Evolutionary conservation across 2,329 filamentous ascomycete species (phyloP).

Genomic region (Grosmannia huntii): DNA sequence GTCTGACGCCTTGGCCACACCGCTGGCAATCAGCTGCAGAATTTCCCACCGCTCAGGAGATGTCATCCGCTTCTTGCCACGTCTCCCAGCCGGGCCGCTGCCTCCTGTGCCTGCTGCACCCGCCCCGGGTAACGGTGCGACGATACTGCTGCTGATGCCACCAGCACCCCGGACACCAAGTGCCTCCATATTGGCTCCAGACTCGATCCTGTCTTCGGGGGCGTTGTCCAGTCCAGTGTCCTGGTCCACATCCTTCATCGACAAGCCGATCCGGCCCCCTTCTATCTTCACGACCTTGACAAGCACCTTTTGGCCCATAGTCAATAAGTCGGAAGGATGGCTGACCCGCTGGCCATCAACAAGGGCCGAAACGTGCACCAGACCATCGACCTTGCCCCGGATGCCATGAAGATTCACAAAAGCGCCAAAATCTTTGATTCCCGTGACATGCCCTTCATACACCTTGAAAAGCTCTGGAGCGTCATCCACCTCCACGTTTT

Average conservation of each 20-base stretch:
- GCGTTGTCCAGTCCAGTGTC: conserved; percentile 71
- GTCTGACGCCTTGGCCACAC: conserved; percentile 81
- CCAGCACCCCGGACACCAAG: conserved; percentile 54
- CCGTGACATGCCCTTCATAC: conserved; percentile 81
- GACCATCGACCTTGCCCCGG: conserved; percentile 75
- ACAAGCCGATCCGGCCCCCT: conserved; percentile 67
- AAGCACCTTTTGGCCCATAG: conserved; percentile 70
- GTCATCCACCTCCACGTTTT: conserved; percentile 67
- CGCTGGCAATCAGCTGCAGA: conserved; percentile 87
- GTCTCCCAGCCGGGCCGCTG: conserved; percentile 19
- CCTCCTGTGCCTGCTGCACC: neutral
- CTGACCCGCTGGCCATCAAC: conserved; percentile 75
- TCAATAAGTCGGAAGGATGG: conserved; percentile 78
- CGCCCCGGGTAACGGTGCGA: neutral
- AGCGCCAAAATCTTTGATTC: conserved; percentile 87
- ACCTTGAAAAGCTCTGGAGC: conserved; percentile 71
- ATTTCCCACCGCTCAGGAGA: conserved; percentile 98
- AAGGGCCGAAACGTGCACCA: conserved; percentile 89
- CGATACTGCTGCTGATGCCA: conserved; percentile 21
- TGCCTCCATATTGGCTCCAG: conserved; percentile 80
- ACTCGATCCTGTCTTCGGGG: conserved; percentile 65
- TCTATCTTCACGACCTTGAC: conserved; percentile 88
- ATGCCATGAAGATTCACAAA: conserved; percentile 90
- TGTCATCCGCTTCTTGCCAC: conserved; percentile 81
- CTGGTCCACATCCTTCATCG: conserved; percentile 97